Evolutionary conservation across 192 early-diverging fungal species (phyloP).

Genomic region (Linnemannia schmuckeri): DNA sequence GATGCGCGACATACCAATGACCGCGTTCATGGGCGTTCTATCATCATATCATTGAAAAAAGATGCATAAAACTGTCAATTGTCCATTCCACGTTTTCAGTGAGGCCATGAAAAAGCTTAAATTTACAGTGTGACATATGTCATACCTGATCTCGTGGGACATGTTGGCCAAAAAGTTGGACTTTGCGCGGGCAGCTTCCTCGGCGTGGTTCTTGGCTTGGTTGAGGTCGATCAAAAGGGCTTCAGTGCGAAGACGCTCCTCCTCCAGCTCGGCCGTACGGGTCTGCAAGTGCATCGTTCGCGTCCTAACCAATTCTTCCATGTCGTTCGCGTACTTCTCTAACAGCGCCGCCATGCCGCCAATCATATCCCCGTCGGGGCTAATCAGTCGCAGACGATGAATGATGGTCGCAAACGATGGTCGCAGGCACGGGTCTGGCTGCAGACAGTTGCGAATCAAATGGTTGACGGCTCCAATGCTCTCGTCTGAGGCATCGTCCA

Average conservation of each 20-base stretch:
- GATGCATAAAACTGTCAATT: background rate
- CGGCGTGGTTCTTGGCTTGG: slow-evolving; percentile 62
- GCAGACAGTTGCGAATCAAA: slow-evolving; percentile 46
- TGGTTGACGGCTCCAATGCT: slow-evolving; percentile 50
- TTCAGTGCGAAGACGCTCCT: slow-evolving; percentile 53
- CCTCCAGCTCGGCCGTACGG: slow-evolving; percentile 59
- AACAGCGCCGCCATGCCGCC: slow-evolving; percentile 59
- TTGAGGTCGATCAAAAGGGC: slow-evolving; percentile 54
- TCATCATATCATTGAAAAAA: background rate
- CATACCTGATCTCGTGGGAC: slow-evolving; percentile 71
- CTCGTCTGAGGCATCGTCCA: slow-evolving; percentile 50
- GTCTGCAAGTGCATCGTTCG: slow-evolving; percentile 58
- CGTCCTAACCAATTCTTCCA: slow-evolving; percentile 60
- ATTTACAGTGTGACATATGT: background rate
- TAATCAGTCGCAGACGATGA: slow-evolving; percentile 43
- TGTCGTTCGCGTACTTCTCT: slow-evolving; percentile 61
- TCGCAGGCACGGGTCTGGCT: slow-evolving; percentile 32
- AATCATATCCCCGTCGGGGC: slow-evolving; percentile 55
- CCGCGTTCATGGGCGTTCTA: slow-evolving; percentile 84
- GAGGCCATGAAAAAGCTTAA: background rate
- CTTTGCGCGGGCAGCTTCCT: slow-evolving; percentile 60
- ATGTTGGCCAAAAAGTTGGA: slow-evolving; percentile 82
- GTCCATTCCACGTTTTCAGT: background rate
- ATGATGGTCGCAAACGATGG: slow-evolving; percentile 37
- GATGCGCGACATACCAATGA: slow-evolving; percentile 77